A percentile compares a stretch with the other conserved stretches of the same genome.
Evolutionary conservation across 192 early-diverging fungal species (phyloP).

Genomic region (Mortierella hygrophila): DNA sequence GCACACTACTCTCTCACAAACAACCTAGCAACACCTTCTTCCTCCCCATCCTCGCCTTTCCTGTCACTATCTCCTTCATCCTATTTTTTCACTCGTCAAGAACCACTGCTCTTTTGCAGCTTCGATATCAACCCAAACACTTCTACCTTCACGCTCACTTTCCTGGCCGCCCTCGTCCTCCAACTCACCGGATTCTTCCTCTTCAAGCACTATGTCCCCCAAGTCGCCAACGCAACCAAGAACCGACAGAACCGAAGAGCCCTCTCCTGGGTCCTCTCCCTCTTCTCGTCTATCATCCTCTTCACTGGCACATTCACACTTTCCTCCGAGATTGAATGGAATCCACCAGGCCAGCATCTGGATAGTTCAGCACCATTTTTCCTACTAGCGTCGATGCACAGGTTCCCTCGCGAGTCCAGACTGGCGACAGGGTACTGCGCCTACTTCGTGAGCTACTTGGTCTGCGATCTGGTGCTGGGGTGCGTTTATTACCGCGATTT

Average conservation of each 20-base stretch:
- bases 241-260: conserved; percentile 11
- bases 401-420: conserved; percentile 31
- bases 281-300: conserved; percentile 46
- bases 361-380: not conserved
- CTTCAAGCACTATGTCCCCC: conserved; percentile 16
- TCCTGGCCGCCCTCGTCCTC: conserved; percentile 14
- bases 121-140: conserved; percentile 55
- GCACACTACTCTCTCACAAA: not conserved
- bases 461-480: conserved; percentile 43
- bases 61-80: not conserved
- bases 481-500: conserved; percentile 30
- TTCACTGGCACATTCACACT: conserved; percentile 43
- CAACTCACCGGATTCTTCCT: conserved; percentile 43
- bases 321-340: conserved; percentile 42
- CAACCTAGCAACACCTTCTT: not conserved
- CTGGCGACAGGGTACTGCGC: conserved; percentile 39
- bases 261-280: conserved; percentile 43
- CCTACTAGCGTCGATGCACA: conserved; percentile 12
- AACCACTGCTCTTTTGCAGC: conserved; percentile 32
- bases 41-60: conserved; percentile 17
- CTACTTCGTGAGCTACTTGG: conserved; percentile 49
- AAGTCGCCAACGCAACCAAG: not conserved
- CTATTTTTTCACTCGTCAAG: conserved; percentile 19
- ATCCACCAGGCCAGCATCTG: not conserved
- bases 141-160: conserved; percentile 23